Evolutionary conservation across 352 stramenopile species (phyloP).

Genomic region (Phytopythium montanum): DNA sequence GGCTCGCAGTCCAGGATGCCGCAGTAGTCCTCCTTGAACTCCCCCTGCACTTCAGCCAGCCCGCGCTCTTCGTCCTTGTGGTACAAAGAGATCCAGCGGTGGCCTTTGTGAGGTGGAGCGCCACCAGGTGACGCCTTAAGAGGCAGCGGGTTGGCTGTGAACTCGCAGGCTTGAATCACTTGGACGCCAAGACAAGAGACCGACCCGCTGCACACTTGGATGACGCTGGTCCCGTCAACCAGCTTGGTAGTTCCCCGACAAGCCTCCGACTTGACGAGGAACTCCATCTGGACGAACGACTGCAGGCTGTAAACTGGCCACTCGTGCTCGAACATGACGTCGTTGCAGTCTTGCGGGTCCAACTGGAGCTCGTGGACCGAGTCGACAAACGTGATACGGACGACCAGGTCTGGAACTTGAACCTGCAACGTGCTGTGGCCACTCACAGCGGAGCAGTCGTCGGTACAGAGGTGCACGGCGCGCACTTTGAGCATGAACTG

Average conservation of each 20-base stretch:
- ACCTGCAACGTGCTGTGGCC: constrained; percentile 18
- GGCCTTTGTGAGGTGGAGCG: not conserved
- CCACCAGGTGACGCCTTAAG: not conserved
- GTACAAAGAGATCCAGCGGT: not conserved
- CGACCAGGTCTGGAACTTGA: constrained; percentile 23
- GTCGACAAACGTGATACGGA: constrained; percentile 24
- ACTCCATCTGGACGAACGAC: not conserved
- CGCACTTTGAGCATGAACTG: constrained; percentile 14
- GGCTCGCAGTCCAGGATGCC: not conserved
- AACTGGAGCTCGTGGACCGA: constrained; percentile 20
- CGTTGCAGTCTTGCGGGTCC: constrained; percentile 10
- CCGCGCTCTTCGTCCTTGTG: not conserved
- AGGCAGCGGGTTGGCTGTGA: not conserved
- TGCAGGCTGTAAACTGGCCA: constrained; percentile 23
- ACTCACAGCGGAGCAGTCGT: constrained; percentile 23
- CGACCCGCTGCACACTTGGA: not conserved
- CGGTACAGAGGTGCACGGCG: constrained; percentile 25
- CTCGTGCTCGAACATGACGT: constrained; percentile 19
- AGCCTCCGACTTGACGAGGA: not conserved
- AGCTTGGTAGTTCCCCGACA: not conserved
- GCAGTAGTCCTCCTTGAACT: not conserved
- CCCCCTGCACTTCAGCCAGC: not conserved
- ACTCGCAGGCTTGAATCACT: not conserved
- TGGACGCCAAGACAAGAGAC: not conserved
- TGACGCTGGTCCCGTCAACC: not conserved